Evolutionary conservation across 1,139 yeast genomes (phyloP).

Genomic region (Scheffersomyces parashehatae): DNA sequence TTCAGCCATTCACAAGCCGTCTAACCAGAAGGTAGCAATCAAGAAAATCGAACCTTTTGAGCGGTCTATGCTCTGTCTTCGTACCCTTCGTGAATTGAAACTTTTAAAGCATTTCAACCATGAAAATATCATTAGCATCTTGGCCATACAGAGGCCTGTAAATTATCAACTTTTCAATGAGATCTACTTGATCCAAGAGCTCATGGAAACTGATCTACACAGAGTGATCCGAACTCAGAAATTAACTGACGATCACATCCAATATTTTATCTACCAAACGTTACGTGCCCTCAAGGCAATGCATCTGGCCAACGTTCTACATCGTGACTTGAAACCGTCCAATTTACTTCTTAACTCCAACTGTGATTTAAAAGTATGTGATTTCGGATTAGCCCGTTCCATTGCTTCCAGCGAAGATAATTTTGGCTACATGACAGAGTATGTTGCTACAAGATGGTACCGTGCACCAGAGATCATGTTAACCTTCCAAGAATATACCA

Average conservation of each 20-base stretch:
- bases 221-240: slow-evolving; percentile 85
- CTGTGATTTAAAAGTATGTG: slow-evolving; percentile 93
- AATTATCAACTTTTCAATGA: slow-evolving; percentile 76
- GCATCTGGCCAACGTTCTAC: slow-evolving; percentile 90
- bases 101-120: slow-evolving; percentile 83
- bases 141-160: slow-evolving; percentile 88
- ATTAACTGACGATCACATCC: slow-evolving; percentile 88
- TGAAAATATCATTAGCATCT: slow-evolving; percentile 86
- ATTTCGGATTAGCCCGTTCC: slow-evolving; percentile 85
- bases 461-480: slow-evolving; percentile 97
- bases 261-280: slow-evolving; percentile 89
- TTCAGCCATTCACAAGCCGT: slow-evolving; percentile 85
- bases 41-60: slow-evolving; percentile 95
- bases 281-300: slow-evolving; percentile 85
- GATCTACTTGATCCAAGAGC: slow-evolving; percentile 89
- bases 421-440: slow-evolving; percentile 85
- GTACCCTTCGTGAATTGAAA: slow-evolving; percentile 89
- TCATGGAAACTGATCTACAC: slow-evolving; percentile 95
- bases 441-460: slow-evolving; percentile 97
- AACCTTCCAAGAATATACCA: slow-evolving; percentile 88
- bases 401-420: slow-evolving; percentile 53
- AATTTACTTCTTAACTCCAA: slow-evolving; percentile 84
- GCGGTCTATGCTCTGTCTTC: slow-evolving; percentile 83
- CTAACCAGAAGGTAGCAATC: slow-evolving; percentile 89
- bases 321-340: slow-evolving; percentile 90